These are phyloP conservation scores for Verticillium longisporum DNA, from an alignment of 2,329 filamentous ascomycete genomes.

Conservation along the genomic window DNA sequence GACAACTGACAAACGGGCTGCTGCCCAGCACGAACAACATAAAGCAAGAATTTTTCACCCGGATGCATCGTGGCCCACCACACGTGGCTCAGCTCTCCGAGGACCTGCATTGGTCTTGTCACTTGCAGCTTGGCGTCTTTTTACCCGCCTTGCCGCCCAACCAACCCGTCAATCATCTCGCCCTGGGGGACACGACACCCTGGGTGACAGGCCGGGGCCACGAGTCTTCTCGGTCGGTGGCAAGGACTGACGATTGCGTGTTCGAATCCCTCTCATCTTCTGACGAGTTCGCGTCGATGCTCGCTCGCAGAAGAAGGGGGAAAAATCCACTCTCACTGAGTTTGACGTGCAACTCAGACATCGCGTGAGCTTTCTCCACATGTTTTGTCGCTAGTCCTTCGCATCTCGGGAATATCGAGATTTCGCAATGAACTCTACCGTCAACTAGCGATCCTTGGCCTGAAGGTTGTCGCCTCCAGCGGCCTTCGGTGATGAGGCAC, in stretches of 20 bases:
- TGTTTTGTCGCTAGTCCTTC: background rate
- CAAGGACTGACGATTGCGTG: background rate
- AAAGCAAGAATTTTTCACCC: background rate
- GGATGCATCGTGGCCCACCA: background rate
- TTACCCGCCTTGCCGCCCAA: background rate
- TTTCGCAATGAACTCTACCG: background rate
- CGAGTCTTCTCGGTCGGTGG: background rate
- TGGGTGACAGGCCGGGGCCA: background rate
- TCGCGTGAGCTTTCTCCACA: background rate
- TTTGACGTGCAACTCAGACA: background rate
- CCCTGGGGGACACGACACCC: background rate
- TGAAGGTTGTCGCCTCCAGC: background rate
- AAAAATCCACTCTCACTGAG: background rate
- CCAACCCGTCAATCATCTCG: background rate
- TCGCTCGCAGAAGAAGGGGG: background rate
- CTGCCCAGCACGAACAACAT: background rate
- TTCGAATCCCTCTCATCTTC: background rate
- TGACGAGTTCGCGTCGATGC: background rate
- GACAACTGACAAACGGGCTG: background rate
- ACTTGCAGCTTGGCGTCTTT: background rate
- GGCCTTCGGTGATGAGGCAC: background rate
- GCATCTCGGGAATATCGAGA: background rate
- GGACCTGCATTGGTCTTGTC: background rate
- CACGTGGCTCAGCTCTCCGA: background rate
- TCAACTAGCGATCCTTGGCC: background rate